Evolutionary conservation across 805 yeast genomes (phyloP), one percentile per base, ranked within the genome.

Genomic region (Candida taoyuanica): DNA sequence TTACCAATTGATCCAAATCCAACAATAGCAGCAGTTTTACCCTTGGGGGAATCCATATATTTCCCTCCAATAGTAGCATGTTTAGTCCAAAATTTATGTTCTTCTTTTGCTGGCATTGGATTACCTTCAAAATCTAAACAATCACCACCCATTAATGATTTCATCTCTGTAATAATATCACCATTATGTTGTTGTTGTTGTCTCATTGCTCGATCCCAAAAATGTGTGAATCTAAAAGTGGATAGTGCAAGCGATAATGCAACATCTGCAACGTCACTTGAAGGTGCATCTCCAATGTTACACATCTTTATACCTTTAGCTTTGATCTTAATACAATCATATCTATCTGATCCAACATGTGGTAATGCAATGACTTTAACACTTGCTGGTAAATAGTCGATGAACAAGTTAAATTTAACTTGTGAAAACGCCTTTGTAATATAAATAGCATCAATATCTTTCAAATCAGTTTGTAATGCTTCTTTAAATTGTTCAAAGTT

Each of bases 1-100:
- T 71, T 71, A 7, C 94, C 95, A 49, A 85, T 85, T 16, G 76
- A 67, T 1, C 95, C 94, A 50, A 84, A 78, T 0, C 94, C 95
- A 3, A 82, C 74, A 24, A 85, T 69, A 3, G 79, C 75, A 1
- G 70, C 87, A 17, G 64, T 64, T 52, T 76, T 79, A 16, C 77
- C 77, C 13, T 59, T 55, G 6, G 88, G 87, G 5, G 76, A 68
- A 16, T 58, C 74, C 48, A 72, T 55, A 20, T 53, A 53, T 17
- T 73, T 62, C 3, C 73, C 67, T 29, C 76, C 79, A 3, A 76
- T 58, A 15, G 54, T 49, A 16, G 70, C 70, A 14, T 73, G 68
- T 28, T 60, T 59, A 0, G 69, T 63, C 43, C 67, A 62, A 54
- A 65, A 50, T 44, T 47, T 17, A 44, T 63, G 65, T 42, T 62